Evolutionary conservation across 2,329 filamentous ascomycete genomes (phyloP), one percentile per base, ranked within the genome.

Genomic region (Cadophora malorum): DNA sequence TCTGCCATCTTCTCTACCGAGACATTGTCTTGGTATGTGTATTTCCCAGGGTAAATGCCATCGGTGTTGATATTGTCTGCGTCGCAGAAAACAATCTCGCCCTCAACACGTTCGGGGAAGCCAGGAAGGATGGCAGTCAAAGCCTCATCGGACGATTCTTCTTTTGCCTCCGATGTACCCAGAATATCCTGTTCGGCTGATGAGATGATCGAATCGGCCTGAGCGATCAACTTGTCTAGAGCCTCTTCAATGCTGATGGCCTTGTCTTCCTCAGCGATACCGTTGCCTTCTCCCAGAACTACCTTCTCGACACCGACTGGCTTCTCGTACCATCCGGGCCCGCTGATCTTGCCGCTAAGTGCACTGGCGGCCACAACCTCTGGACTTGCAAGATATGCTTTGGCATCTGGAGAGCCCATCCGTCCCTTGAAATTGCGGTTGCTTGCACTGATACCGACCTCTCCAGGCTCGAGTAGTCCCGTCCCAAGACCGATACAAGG

Each of bases 391-490:
- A 97, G 88, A 78, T 97, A 97, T 0, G 93, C 93, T 75, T 93
- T 89, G 0, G 93, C 92, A 5, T 92, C 88, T 2, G 86, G 88
- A 16, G 86, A 90, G 3, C 94, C 94, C 92, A 97, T 96, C 2
- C 94, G 88, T 0, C 94, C 94, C 79, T 94, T 94, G 83, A 94
- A 97, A 79, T 97, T 97, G 12, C 94, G 85, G 82, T 97, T 97
- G 63, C 85, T 89, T 0, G 93, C 92, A 69, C 85, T 90, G 73
- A 97, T 94, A 25, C 94, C 94, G 10, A 94, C 89, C 80, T 97
- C 94, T n/a, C 92, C 93, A 1, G 87, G 85, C 78, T 97, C 90
- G 0, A 97, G 85, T 0, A 97, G 83, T 47, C 94, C 94, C 0
- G 76, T 78, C 9, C 91, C 93, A 0, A 97, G 85, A 8, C 94